These are phyloP conservation scores for Alternaria triticina DNA, from an alignment of 2,329 filamentous ascomycete genomes.

Conservation along the genomic window DNA sequence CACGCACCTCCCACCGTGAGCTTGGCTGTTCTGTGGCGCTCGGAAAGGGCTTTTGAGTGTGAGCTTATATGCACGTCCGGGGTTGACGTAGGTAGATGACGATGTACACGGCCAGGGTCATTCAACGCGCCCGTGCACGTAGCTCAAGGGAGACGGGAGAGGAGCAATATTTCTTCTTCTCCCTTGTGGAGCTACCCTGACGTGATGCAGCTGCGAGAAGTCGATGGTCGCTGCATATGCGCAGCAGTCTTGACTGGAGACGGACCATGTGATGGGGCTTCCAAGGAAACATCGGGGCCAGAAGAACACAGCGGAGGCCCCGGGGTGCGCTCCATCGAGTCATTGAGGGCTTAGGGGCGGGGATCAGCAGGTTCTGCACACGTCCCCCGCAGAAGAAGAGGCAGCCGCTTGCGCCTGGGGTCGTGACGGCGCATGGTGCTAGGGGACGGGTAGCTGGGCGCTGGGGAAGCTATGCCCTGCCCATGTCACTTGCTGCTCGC, in stretches of 20 bases:
- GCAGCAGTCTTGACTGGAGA: neutral
- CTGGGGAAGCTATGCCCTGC: conserved; percentile 14
- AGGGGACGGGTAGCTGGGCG: conserved; percentile 21
- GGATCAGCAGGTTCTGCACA: conserved; percentile 30
- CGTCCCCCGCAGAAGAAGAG: conserved; percentile 21
- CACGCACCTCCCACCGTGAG: conserved; percentile 1
- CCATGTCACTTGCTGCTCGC: conserved; percentile 6
- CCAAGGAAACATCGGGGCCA: neutral
- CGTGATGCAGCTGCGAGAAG: conserved; percentile 15
- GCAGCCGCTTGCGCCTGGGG: conserved; percentile 16
- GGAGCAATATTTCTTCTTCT: neutral
- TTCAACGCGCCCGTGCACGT: neutral
- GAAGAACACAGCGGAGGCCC: conserved; percentile 18
- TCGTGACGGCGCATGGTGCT: conserved; percentile 14
- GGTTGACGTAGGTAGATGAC: conserved; percentile 32
- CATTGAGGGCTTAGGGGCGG: conserved; percentile 16
- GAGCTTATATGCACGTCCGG: conserved; percentile 38
- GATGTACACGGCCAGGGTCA: conserved; percentile 22
- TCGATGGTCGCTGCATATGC: neutral
- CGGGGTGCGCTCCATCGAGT: conserved; percentile 23
- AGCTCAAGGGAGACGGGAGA: conserved; percentile 17
- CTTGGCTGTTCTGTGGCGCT: conserved; percentile 25
- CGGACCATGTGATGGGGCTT: neutral
- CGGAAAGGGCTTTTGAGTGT: conserved; percentile 32
- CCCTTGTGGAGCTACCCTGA: conserved; percentile 11